These are phyloP conservation scores for Moesziomyces parantarcticus DNA, from an alignment of 1,284 basidiomycete species.

Conservation along the genomic window DNA sequence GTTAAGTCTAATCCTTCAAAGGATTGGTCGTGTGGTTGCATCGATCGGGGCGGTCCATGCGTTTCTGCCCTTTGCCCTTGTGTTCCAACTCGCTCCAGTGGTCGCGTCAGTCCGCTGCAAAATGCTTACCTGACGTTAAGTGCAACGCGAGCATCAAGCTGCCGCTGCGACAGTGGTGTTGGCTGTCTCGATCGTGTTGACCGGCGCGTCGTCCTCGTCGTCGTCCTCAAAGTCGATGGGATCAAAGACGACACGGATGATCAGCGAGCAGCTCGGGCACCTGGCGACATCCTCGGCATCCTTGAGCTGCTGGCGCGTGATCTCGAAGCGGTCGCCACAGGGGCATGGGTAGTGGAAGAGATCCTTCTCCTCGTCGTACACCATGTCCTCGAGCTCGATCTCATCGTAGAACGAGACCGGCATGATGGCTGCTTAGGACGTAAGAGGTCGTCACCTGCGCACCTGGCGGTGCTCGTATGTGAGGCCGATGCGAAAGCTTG, in stretches of 20 bases:
- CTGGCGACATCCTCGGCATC: conserved; percentile 95
- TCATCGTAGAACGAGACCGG: conserved; percentile 64
- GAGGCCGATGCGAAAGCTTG: not conserved
- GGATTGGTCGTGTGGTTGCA: conserved; percentile 2
- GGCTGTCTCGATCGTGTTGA: conserved; percentile 16
- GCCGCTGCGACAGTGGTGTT: conserved; percentile 23
- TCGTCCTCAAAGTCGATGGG: conserved; percentile 74
- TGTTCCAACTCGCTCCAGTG: not conserved
- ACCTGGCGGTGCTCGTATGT: conserved; percentile 5
- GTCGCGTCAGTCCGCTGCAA: not conserved
- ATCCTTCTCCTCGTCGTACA: conserved; percentile 64
- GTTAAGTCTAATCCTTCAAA: conserved; percentile 41
- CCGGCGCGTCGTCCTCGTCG: conserved; percentile 28
- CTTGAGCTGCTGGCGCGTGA: conserved; percentile 81
- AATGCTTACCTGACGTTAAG: conserved; percentile 22
- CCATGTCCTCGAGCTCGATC: conserved; percentile 67
- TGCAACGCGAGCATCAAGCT: conserved; percentile 12
- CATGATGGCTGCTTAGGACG: conserved; percentile 14
- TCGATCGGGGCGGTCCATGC: not conserved
- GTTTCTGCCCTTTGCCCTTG: not conserved
- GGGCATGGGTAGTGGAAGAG: conserved; percentile 93
- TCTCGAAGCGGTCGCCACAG: conserved; percentile 98
- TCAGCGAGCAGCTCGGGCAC: conserved; percentile 93
- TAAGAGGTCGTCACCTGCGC: conserved; percentile 37
- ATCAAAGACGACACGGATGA: conserved; percentile 93